Evolutionary conservation across 768 basidiomycete species (phyloP).

Genomic region (Pleurotus djamor): DNA sequence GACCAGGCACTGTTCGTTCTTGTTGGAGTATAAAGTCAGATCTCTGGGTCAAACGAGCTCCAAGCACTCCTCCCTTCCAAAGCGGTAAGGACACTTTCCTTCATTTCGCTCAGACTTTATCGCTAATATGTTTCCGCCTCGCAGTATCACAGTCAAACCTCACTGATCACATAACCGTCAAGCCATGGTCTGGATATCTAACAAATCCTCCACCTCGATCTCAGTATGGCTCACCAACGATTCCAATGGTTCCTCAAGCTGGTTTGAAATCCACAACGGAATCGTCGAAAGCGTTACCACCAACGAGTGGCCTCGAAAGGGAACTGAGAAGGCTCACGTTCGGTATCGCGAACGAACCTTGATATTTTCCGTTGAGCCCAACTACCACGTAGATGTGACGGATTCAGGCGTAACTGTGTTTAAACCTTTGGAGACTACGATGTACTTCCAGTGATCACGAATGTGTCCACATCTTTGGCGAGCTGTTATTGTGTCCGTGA

Average conservation of each 20-base stretch:
- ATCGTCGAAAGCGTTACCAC: neutral
- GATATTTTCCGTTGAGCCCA: neutral
- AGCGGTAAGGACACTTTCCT: no score
- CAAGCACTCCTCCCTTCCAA: no score
- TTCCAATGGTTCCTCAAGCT: neutral
- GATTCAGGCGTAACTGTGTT: neutral
- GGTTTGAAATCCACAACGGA: neutral
- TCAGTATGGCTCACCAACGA: neutral
- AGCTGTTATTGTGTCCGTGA: no score
- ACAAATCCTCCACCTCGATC: neutral
- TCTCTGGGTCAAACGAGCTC: no score
- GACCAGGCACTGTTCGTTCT: no score
- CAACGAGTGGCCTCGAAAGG: neutral
- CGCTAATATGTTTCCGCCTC: no score
- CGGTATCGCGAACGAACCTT: neutral
- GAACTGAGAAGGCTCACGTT: neutral
- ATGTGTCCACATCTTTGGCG: no score
- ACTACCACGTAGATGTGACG: neutral
- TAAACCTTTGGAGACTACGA: neutral
- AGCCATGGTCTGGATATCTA: neutral
- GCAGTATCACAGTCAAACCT: no score
- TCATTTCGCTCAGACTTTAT: no score
- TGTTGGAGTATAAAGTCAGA: no score
- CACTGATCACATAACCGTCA: no score
- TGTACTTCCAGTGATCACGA: neutral